Evolutionary conservation across 2,329 filamentous ascomycete species (phyloP), one percentile per base, ranked within the genome.

Genomic region (Penicillium sp.): DNA sequence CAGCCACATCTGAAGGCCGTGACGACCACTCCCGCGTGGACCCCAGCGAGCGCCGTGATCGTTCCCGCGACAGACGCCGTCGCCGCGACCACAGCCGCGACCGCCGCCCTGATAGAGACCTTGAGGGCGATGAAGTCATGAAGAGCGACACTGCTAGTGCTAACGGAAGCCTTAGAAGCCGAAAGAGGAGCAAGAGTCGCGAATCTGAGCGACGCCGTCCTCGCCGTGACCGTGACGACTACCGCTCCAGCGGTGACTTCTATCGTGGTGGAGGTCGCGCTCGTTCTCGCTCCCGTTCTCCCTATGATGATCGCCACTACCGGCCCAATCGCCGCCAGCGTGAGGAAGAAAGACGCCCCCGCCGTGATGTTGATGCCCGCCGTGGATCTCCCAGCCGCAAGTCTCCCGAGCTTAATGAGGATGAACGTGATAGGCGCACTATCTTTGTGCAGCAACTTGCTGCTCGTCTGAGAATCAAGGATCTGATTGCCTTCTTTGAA

Each of bases 361-460:
- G 83, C 61, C 83, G 86, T 67, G 80, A 80, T 55, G 78, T 80
- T 60, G 63, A 78, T 62, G 67, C 70, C 52, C 75, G 75, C 61
- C 75, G 77, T 75, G 72, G 78, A 66, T 75, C 79, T 68, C 68
- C 73, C 63, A 73, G 74, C 65, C 68, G 75, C 66, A 82, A 80
- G 65, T 81, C 81, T 29, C 77, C 91, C 29, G 87, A 90, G 71
- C 86, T 90, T 60, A 96, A 90, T 69, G 93, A 97, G 75, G 94
- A 97, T 78, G 94, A 99, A 78, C 89, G 93, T 72, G 94, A 99
- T 79, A 89, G 91, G 68, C 90, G 94, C 70, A 99, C 96, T 58
- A 91, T 99, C 59, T 99, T 99, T 74, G 94, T 99, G 55, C 94
- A 99, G 81, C 94, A 99, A 78, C 89, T 99, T 72, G 94, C 94